Evolutionary conservation across 805 yeast species (phyloP), one percentile per base, ranked within the genome.

Genomic region (Ogataea glucozyma): DNA sequence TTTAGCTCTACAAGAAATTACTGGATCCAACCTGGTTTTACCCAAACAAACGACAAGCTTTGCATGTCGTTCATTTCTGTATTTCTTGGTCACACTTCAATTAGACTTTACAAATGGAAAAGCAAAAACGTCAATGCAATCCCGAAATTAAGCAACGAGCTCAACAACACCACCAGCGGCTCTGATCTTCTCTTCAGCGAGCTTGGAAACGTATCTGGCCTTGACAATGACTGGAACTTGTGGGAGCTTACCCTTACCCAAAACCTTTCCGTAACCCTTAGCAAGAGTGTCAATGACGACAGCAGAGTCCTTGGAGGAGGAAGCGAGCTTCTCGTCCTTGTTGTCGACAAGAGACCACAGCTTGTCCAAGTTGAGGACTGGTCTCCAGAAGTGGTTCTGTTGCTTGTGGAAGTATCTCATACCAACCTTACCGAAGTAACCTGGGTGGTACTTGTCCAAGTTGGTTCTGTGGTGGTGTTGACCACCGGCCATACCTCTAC

Each of bases 401-500:
- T 88, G 95, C 75, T 85, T 83, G 88, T 88, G 97, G 96, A 84
- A 91, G 85, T 86, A 85, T 86, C 99, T 88, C 97, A 91, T 91
- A 90, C 99, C 99, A 73, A 93, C 98, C 82, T 93, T 95, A 87
- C 99, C 99, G 80, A 93, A 93, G 91, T 93, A 93, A 89, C 99
- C 99, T 70, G 99, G 99, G 78, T 93, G 99, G 96, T 87, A 93
- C 79, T 91, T 93, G 77, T 93, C 99, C 81, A 93, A 77, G 83
- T 93, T 93, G 75, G 93, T 90, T 84, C 99, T 88, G 97, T 93
- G 99, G 79, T 93, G 99, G 78, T 91, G 98, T 79, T 81, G 91
- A 88, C 99, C 99, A 91, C 99, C 99, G 73, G 99, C 99, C 90
- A 79, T 91, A 93, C 99, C 99, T 80, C 98, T 90, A 81, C 99